These are phyloP conservation scores for Pseudognaphalium luteoalbum DNA, from an alignment of 129 eudicot genomes.

Conservation along the genomic window DNA sequence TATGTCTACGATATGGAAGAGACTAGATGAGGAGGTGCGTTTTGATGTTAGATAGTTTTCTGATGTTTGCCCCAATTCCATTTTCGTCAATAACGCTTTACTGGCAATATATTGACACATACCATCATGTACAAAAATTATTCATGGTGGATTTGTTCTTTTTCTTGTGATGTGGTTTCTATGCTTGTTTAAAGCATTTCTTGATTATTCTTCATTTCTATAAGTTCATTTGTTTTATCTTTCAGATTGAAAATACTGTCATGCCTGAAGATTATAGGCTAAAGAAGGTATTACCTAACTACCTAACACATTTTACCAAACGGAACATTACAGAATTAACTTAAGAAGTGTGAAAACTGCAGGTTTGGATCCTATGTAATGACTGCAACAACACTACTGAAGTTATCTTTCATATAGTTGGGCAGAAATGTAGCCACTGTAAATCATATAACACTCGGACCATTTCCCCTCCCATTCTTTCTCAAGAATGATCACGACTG, in stretches of 20 bases:
- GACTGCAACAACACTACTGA: constrained; percentile 97
- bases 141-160: background rate
- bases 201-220: background rate
- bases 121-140: background rate
- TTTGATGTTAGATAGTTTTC: constrained; percentile 7
- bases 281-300: constrained; percentile 59
- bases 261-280: constrained; percentile 92
- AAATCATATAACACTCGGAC: constrained; percentile 82
- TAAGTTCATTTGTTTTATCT: constrained; percentile 14
- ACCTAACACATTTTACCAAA: background rate
- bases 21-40: constrained; percentile 89
- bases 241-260: constrained; percentile 78
- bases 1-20: constrained; percentile 85
- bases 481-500: constrained; percentile 35
- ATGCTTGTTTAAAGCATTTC: background rate
- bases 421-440: constrained; percentile 95
- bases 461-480: constrained; percentile 77
- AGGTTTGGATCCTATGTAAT: constrained; percentile 96
- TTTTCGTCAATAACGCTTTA: background rate
- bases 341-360: constrained; percentile 16
- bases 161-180: background rate
- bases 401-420: constrained; percentile 81
- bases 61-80: background rate
- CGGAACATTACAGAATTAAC: background rate
- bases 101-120: background rate